Base-by-base conservation (phyloP, 306 rosid species). In the Dryas drummondii region DNA sequence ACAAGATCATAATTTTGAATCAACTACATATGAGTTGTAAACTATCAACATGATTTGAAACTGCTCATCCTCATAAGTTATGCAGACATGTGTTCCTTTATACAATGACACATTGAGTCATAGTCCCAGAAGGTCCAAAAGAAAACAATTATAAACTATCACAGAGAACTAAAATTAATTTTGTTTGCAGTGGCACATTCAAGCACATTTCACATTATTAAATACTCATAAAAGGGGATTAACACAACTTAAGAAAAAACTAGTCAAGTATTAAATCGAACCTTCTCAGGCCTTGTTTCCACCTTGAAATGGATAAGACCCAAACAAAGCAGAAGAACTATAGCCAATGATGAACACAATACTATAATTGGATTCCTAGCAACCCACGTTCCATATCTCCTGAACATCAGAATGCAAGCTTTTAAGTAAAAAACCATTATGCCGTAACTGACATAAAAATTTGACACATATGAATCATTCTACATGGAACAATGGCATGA, bases 221-320 rank as follows among this genome's bases (percentile, higher is more conserved):
- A 56, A 45, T 17, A 17, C 4, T 41, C 42, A 22, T 71, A 71
- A 17, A 73, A 32, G 37, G 37, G 37, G 37, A 32, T 32, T 46
- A 32, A 45, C 17, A 51, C 54, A 14, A 77, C 44, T 40, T 52
- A 47, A 71, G 71, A 74, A 17, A 75, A 12, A 75, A 12, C 76
- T 73, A 65, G 73, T 62, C 57, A 75, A 11, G 27, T 58, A 53
- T 63, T 26, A 76, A 59, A 69, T 17, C 63, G 52, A 85, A 93
- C 99, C 93, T 94, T 94, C 83, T 87, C 96, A 57, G 99, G 97
- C 61, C 97, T 83, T 70, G 99, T 92, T 86, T 94, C 99, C 84
- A 94, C 97, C 86, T 88, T 89, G 87, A 92, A 89, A 79, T 81
- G 87, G 63, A 94, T 79, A 77, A 94, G 97, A 77, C 99, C 99